phyloP scores from a whole-genome alignment of 2,329 filamentous ascomycete species.

The Trichoderma polysporum region DNA sequence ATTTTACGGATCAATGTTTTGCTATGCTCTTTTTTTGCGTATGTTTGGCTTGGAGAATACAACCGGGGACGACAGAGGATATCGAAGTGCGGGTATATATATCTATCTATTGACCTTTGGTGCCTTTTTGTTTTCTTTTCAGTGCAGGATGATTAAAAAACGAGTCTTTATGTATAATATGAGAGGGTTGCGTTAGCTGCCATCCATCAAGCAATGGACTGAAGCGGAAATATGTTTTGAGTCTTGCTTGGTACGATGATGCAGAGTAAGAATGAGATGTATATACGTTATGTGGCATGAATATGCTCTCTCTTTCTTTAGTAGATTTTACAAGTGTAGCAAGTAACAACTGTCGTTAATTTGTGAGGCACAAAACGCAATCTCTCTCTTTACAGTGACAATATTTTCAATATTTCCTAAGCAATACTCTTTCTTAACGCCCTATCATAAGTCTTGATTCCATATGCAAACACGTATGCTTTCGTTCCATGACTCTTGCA shows the following conservation, averaged over 20 bases:
- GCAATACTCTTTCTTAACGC: not conserved
- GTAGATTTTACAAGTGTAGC: not conserved
- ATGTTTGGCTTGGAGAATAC: constrained; percentile 3
- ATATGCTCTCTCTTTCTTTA: not conserved
- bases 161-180: not conserved
- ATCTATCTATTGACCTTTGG: constrained; percentile 2
- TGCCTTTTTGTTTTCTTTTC: not conserved
- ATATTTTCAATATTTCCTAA: not conserved
- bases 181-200: not conserved
- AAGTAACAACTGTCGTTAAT: not conserved
- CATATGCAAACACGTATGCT: not conserved
- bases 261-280: not conserved
- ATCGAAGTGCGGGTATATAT: not conserved
- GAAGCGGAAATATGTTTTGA: not conserved
- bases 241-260: not conserved
- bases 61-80: not conserved
- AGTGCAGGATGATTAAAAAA: not conserved
- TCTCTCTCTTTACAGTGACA: not conserved
- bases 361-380: not conserved
- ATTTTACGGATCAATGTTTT: constrained; percentile 14
- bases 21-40: constrained; percentile 1
- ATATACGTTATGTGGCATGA: not conserved
- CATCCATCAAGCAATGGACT: not conserved
- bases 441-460: not conserved
- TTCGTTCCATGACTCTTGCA: not conserved